Evolutionary conservation across 306 rosid genomes (phyloP), one percentile per base, ranked within the genome.

Genomic region (Acacia melanoxylon): DNA sequence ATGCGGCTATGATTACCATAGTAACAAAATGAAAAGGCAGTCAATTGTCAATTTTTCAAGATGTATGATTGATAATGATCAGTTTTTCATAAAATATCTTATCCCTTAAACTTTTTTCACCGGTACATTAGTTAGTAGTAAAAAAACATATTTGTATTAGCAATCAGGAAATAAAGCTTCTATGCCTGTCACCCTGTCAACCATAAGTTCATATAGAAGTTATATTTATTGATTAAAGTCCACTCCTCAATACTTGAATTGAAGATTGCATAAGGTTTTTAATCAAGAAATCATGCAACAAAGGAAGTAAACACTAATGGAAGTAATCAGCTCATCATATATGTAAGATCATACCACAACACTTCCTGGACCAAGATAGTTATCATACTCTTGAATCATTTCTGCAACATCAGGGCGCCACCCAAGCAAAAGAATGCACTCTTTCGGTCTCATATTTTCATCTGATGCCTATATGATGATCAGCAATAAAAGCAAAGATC

Each of bases 281-380:
- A 75, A 45, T 27, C 15, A 66, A 25, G 46, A 54, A 79, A 61
- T 27, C 19, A 66, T 51, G 52, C 51, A 40, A 68, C 74, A 68
- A 2, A 11, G 10, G 35, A 74, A 59, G 42, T 20, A 51, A 10
- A 7, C 54, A 41, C 31, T 16, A 37, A 71, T 66, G 72, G 27
- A 74, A 41, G 31, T 14, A 78, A 16, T 10, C 54, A 46, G 37
- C 49, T 44, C 46, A 72, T 48, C 33, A 51, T 29, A 80, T 78
- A 79, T 40, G 72, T 20, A 73, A 74, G 76, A 56, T 69, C 90
- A 82, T 90, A 95, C 99, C 99, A 95, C 73, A 63, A 88, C 88
- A 76, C 99, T 95, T 78, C 97, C 99, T 68, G 99, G 97, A 83
- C 99, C 99, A 82, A 95, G 98, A 88, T 95, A 95, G 72, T 90